A percentile compares a stretch with the other conserved stretches of the same genome.
These are phyloP conservation scores for Sphagnum tenellum DNA, from an alignment of 225 moss, liverwort and hornwort genomes.

Conservation along the genomic window DNA sequence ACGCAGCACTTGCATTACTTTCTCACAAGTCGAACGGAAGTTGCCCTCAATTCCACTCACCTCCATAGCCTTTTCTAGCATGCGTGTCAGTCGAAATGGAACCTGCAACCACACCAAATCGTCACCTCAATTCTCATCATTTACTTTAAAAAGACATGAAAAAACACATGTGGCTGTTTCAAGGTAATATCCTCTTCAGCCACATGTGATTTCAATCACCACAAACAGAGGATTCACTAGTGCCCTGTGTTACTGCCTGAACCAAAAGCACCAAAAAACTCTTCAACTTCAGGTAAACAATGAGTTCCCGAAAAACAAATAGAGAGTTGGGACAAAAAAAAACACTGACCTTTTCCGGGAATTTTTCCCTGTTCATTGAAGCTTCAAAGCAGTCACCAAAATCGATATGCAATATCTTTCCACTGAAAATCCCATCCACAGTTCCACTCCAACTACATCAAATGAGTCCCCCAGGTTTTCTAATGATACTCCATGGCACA, in stretches of 20 bases:
- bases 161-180: no score
- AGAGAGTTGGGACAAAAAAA: not conserved
- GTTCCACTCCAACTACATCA: no score
- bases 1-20: constrained; percentile 93
- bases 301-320: not conserved
- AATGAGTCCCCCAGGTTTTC: no score
- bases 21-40: constrained; percentile 95
- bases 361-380: constrained; percentile 98
- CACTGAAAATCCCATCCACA: constrained; percentile 25
- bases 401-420: constrained; percentile 96
- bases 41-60: constrained; percentile 98
- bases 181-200: no score
- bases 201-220: no score
- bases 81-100: constrained; percentile 92
- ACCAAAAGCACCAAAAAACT: no score
- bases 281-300: not conserved
- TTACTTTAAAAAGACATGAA: no score
- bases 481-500: no score
- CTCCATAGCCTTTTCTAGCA: constrained; percentile 99
- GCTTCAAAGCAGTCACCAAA: constrained; percentile 99
- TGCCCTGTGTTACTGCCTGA: no score
- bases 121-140: no score
- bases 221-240: no score
- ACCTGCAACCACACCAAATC: constrained; percentile 28
- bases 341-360: constrained; percentile 78